Base-by-base conservation (phyloP, 768 basidiomycete genomes). In the Mycena metata region DNA sequence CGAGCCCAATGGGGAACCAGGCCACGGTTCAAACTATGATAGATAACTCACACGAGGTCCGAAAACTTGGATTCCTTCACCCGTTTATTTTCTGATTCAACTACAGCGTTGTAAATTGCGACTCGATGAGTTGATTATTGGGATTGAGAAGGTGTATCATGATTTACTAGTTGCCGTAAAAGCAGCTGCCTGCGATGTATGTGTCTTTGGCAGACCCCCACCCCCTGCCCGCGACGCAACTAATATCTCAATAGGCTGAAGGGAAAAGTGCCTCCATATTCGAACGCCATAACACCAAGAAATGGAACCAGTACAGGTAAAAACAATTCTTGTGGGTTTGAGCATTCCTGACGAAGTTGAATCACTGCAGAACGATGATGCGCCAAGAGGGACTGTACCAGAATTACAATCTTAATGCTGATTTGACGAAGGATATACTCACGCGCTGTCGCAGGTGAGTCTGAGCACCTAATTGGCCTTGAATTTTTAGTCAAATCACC, bases 231-330 rank as follows among this genome's bases (percentile, higher is more conserved):
- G 19, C 46, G 5, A 8, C 19, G 3, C 12, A 45, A 35, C 57
- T 67, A 10, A 60, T 17, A 9, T 30, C 26, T 13, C 33, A 24
- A 60, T 49, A 72, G 71, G 71, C 69, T 13, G 58, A 64, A 35
- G 46, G 8, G 5, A 21, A 42, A 6, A 69, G 67, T 26, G 46
- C 60, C 21, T 11, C 19, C 12, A 45, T 69, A 12, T 67, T 72
- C n/a, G 47, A 58, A 10, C 42, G n/a, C 1, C 21, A 42, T 3
- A 52, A 30, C 17, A 21, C 12, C 9, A 60, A 58, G 33, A 72
- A 69, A 45, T 72, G 71, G 71, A 72, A 72, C 19, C 64, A 64
- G 17, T 72, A 72, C 30, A 54, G 51, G 67, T 63, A 52, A 2
- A n/a, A 8, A 17, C 13, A 5, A 26, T 3, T 19, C 24, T 12